Base-by-base conservation (phyloP, 108 stramenopile genomes). In the Craspedostauros australis region DNA sequence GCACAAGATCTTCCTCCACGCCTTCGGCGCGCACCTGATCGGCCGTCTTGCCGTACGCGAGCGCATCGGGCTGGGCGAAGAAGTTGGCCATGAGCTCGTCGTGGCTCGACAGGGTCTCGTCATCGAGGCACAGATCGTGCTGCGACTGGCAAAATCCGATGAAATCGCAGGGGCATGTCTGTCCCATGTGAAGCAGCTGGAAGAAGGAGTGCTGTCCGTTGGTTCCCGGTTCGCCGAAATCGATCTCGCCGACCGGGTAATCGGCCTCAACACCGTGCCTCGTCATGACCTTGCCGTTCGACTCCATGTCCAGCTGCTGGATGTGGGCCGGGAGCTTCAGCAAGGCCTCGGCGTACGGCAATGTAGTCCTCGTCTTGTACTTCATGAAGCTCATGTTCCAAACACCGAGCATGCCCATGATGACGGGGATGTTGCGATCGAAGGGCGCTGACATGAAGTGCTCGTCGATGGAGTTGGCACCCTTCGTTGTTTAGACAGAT, bases 71-170 rank as follows among this genome's bases (percentile, higher is more conserved):
- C 65, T 99, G 98, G 4, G 98, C 98, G 70, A 99, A 99, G 64
- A 99, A 99, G 75, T 99, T 99, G 57, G 83, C 70, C 98, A 99
- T 99, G 23, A 99, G 79, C 71, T 99, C 98, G 62, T 99, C 98
- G 66, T 99, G 98, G 46, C 94, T 93, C 34, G 90, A 76, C n/a
- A 98, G 72, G 12, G 62, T 54, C 68, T 99, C 98, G 22, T 81
- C 93, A 51, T 93, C 86, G 44, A 88, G 74, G 15, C 82, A 64
- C 22, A 86, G 58, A 50, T 93, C 86, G 45, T 92, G 79, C 59
- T 94, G 93, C 11, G 76, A 76, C 44, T 89, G 76, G 33, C 83
- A 73, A 55, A 93, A 95, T 15, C 93, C 98, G 46, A 98, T 94
- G 60, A 99, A 99, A 51, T 99, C 98, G 24, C 86, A 87, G 18